Evolutionary conservation across 1,284 basidiomycete species (phyloP).

Genomic region (Trichosporon sp.): DNA sequence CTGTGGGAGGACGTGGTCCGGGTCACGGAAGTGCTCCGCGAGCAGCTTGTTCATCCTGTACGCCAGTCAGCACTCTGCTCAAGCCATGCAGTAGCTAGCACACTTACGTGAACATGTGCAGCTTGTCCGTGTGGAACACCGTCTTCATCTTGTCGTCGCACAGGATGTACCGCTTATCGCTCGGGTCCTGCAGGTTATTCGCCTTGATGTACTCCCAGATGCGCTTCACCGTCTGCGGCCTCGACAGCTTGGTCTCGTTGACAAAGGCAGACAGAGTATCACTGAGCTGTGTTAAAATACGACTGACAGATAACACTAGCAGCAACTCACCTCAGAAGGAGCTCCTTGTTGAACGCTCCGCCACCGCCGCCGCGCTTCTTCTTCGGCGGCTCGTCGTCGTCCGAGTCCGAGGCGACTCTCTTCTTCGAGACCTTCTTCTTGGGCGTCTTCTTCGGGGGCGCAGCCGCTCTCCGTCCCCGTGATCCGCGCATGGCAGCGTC

Average conservation of each 20-base stretch:
- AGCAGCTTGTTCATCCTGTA: slow-evolving; percentile 49
- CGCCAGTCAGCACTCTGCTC: neutral
- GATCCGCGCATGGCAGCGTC: slow-evolving; percentile 22
- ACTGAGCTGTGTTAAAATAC: slow-evolving; percentile 19
- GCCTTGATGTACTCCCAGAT: slow-evolving; percentile 56
- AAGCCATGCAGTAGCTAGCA: too few relatives aligned
- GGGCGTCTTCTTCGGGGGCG: slow-evolving; percentile 19
- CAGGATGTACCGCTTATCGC: slow-evolving; percentile 52
- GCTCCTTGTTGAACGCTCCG: slow-evolving; percentile 48
- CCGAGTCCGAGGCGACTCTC: slow-evolving; percentile 26
- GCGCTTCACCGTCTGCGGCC: slow-evolving; percentile 54
- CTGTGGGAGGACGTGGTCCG: slow-evolving; percentile 32
- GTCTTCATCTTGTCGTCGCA: slow-evolving; percentile 51
- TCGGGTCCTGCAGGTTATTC: slow-evolving; percentile 52
- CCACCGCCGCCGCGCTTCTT: slow-evolving; percentile 35
- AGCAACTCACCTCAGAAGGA: slow-evolving; percentile 43
- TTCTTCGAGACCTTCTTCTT: slow-evolving; percentile 38
- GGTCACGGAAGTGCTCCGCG: slow-evolving; percentile 38
- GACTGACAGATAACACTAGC: neutral
- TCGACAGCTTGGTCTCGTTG: slow-evolving; percentile 41
- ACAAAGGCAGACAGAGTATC: slow-evolving; percentile 37
- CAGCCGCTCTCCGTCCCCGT: slow-evolving; percentile 22
- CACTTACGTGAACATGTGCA: slow-evolving; percentile 52
- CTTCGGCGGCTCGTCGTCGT: slow-evolving; percentile 21
- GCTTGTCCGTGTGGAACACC: slow-evolving; percentile 51